A percentile compares a stretch with the other conserved stretches of the same genome.
Evolutionary conservation across 1,284 basidiomycete species (phyloP).

Genomic region (Ganoderma meredithae): DNA sequence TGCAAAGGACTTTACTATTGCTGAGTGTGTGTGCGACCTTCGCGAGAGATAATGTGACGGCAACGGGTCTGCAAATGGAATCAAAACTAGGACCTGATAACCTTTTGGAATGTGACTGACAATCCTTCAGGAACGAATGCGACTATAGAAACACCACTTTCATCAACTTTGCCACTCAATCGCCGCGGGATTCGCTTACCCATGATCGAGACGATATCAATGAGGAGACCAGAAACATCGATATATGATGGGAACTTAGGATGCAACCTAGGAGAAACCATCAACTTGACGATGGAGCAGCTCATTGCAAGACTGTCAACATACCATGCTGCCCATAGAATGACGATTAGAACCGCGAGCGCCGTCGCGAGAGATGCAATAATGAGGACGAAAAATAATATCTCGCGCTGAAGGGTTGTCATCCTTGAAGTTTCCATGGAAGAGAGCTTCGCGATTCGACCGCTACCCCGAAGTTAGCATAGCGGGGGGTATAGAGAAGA

Average conservation of each 20-base stretch:
- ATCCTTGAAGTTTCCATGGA: conserved; percentile 48
- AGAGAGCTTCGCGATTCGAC: conserved; percentile 64
- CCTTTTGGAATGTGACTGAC: conserved; percentile 23
- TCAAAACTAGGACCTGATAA: not conserved
- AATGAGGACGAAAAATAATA: conserved; percentile 52
- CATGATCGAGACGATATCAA: conserved; percentile 67
- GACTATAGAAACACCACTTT: conserved; percentile 42
- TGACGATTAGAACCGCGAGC: conserved; percentile 61
- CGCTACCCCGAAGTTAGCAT: conserved; percentile 41
- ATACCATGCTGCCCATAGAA: conserved; percentile 62
- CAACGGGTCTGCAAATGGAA: conserved; percentile 45
- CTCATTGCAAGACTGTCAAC: not conserved
- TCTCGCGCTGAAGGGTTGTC: conserved; percentile 54
- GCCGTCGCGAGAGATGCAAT: conserved; percentile 48
- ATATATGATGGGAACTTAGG: conserved; percentile 61
- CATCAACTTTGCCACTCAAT: not conserved
- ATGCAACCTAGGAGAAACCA: conserved; percentile 39
- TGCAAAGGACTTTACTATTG: conserved; percentile 67
- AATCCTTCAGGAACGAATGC: conserved; percentile 65
- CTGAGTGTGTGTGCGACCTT: conserved; percentile 58
- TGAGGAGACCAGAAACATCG: conserved; percentile 58
- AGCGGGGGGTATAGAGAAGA: not conserved
- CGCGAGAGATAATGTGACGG: conserved; percentile 52
- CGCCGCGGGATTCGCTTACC: conserved; percentile 20
- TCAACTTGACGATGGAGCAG: not conserved